Conservation (phyloP, 768 basidiomycete genomes). For the Fomitopsis serialis region DNA sequence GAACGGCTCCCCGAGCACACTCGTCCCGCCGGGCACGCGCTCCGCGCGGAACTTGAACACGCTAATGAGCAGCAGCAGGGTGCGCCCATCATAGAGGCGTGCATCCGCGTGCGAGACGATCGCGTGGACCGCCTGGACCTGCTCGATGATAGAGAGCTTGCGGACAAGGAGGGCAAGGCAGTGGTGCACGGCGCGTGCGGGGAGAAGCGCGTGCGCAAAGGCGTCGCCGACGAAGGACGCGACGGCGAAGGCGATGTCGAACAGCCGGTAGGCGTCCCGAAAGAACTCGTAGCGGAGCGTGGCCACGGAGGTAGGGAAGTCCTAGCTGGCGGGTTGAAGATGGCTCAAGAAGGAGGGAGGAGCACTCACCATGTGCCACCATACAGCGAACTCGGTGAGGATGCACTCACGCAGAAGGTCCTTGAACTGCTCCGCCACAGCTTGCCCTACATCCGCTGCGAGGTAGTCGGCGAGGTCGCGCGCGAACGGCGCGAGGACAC, state of each 20-base stretch:
- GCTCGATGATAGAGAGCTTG: conserved; percentile 9
- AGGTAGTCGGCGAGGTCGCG: conserved; percentile 3
- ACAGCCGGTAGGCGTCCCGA: neutral
- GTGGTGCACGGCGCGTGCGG: neutral
- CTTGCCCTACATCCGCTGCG: neutral
- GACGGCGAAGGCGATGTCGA: conserved; percentile 1
- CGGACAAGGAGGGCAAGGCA: conserved; percentile 6
- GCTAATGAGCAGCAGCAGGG: neutral
- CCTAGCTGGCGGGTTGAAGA: neutral
- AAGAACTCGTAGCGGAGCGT: neutral
- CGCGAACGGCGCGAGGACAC: conserved; percentile 6
- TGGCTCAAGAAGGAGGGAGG: neutral
- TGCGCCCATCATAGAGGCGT: neutral
- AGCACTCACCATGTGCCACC: conserved; percentile 10
- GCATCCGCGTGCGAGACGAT: conserved; percentile 7
- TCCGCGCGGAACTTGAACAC: neutral
- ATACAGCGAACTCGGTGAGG: conserved; percentile 6
- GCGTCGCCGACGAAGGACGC: conserved; percentile 9
- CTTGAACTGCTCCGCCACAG: conserved; percentile 1
- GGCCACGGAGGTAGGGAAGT: neutral
- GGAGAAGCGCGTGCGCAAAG: neutral
- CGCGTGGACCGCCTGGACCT: conserved; percentile 9
- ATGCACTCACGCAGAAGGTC: neutral
- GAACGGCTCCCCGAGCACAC: neutral
- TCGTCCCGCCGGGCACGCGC: neutral